phyloP scores from a whole-genome alignment of 108 stramenopile genomes.

The Mediolabrus comicus region DNA sequence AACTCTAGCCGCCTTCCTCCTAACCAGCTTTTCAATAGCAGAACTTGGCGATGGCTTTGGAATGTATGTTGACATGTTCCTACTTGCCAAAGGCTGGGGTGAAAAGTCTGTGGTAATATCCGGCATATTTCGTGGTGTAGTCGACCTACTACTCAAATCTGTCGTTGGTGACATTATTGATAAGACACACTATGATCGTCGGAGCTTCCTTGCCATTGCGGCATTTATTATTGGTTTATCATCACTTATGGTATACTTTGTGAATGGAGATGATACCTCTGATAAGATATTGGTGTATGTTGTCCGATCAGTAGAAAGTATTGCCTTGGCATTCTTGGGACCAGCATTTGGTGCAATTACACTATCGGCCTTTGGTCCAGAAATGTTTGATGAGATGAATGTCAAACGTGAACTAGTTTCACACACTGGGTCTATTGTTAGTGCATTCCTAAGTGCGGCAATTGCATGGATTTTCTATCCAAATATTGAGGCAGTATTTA shows the following conservation, averaged over 20 bases:
- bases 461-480: conserved; percentile 36
- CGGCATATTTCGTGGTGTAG: conserved; percentile 9
- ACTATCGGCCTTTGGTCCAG: conserved; percentile 35
- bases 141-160: conserved; percentile 25
- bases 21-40: conserved; percentile 9
- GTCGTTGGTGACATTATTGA: conserved; percentile 33
- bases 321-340: conserved; percentile 31
- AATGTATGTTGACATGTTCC: conserved; percentile 29
- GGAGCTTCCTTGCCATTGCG: conserved; percentile 15
- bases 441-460: conserved; percentile 11
- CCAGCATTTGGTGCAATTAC: conserved; percentile 34
- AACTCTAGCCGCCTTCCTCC: conserved; percentile 1
- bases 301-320: conserved; percentile 24
- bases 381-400: conserved; percentile 35
- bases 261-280: conserved; percentile 14
- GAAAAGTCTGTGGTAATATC: conserved; percentile 21
- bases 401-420: conserved; percentile 36
- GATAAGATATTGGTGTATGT: conserved; percentile 22
- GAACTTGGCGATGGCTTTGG: conserved; percentile 6
- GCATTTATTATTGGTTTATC: conserved; percentile 15
- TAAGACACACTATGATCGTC: conserved; percentile 25
- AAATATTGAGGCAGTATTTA: conserved; percentile 27
- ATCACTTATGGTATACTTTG: conserved; percentile 7
- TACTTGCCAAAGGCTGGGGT: conserved; percentile 27
- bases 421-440: conserved; percentile 23